These are phyloP conservation scores for Chiua virens DNA, from an alignment of 768 basidiomycete genomes.

Conservation along the genomic window DNA sequence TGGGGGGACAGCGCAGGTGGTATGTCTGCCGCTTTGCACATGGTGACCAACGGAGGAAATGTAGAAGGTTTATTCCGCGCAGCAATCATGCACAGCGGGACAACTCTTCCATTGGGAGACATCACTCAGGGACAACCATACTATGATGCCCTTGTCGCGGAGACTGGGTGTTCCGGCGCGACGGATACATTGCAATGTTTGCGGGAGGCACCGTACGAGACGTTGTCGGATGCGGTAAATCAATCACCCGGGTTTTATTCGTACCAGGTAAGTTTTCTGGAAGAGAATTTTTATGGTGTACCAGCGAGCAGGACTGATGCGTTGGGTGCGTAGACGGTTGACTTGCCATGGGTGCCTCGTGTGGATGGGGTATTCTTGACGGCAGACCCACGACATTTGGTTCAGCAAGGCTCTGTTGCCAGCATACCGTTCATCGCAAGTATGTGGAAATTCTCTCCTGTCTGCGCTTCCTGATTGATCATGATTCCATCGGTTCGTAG, in stretches of 20 bases:
- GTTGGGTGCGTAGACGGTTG: too few species aligned
- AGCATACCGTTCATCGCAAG: conserved; percentile 14
- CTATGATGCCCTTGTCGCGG: conserved; percentile 32
- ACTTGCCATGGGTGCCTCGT: conserved; percentile 37
- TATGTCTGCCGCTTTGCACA: conserved; percentile 31
- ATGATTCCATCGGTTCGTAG: neutral
- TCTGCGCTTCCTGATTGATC: neutral
- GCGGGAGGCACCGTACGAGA: conserved; percentile 28
- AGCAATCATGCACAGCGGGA: conserved; percentile 43
- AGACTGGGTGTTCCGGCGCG: conserved; percentile 29
- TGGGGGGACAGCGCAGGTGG: conserved; percentile 42
- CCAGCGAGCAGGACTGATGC: conserved; percentile 12
- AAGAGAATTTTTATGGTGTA: neutral
- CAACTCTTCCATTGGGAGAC: conserved; percentile 26
- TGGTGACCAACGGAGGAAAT: conserved; percentile 26
- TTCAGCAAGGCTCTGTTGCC: conserved; percentile 29
- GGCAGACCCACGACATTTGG: conserved; percentile 30
- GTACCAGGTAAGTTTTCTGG: conserved; percentile 26
- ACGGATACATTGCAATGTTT: conserved; percentile 35
- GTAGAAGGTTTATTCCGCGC: conserved; percentile 26
- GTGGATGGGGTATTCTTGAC: conserved; percentile 42
- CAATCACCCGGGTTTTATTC: conserved; percentile 30
- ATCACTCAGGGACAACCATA: conserved; percentile 22
- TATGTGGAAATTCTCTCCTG: too few species aligned
- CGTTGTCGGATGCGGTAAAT: conserved; percentile 34